A percentile compares a stretch with the other conserved stretches of the same genome.
Conservation (phyloP, 148 eudicot species). For the Camellia lanceoleosa region DNA sequence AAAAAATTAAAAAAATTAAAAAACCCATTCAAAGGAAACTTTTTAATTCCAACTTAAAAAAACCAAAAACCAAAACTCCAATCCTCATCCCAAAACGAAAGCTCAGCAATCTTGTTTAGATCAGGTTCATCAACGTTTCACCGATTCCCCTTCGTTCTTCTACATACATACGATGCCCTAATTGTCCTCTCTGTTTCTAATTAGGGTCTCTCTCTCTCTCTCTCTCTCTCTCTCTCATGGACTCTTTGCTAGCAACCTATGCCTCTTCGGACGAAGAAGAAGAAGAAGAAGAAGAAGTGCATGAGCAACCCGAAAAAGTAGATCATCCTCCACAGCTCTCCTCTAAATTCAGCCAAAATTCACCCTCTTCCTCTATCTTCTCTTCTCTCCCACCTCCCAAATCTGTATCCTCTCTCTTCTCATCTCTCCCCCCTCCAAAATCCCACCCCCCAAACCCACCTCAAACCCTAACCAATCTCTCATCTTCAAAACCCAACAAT, state of each 20-base stretch:
- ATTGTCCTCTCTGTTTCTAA: not conserved
- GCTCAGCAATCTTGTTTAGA: too few relatives aligned
- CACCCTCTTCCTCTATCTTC: constrained; percentile 32
- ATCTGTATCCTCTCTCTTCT: constrained; percentile 33
- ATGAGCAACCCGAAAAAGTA: not conserved
- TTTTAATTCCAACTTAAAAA: too few relatives aligned
- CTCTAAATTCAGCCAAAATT: not conserved
- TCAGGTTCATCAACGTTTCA: too few relatives aligned
- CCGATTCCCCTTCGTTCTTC: too few relatives aligned
- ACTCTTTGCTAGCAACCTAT: constrained; percentile 23
- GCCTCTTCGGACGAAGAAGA: constrained; percentile 28
- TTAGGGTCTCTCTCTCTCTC: not conserved
- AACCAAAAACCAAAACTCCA: too few relatives aligned
- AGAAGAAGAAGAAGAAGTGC: constrained; percentile 12
- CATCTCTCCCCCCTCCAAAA: constrained; percentile 35
- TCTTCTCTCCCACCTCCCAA: constrained; percentile 40
- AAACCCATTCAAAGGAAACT: too few relatives aligned
- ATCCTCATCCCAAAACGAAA: too few relatives aligned
- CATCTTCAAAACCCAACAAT: constrained; percentile 4
- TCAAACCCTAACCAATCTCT: constrained; percentile 18
- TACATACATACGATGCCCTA: too few relatives aligned
- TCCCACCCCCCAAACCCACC: constrained; percentile 18
- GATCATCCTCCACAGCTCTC: not conserved
- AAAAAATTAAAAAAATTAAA: too few relatives aligned
- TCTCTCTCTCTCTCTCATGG: constrained; percentile 11